Conservation (phyloP, 805 yeast genomes). For the Wilhelminamyces savonicus region DNA sequence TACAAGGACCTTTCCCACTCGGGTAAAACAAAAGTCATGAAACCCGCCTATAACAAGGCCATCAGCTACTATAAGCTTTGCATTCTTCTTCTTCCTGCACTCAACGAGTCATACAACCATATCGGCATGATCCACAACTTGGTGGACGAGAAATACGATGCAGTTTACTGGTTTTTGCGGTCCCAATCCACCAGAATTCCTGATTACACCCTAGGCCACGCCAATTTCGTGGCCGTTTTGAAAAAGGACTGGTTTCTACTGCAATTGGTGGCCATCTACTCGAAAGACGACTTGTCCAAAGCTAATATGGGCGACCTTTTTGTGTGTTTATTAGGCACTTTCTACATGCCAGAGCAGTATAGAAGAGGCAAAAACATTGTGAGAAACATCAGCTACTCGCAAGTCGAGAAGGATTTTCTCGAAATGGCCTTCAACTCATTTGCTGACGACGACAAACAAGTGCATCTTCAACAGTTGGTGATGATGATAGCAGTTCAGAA, state of each 20-base stretch:
- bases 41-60: conserved; percentile 19
- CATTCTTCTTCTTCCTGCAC: conserved; percentile 53
- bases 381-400: conserved; percentile 14
- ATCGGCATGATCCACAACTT: conserved; percentile 41
- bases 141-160: conserved; percentile 40
- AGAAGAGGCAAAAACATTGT: conserved; percentile 14
- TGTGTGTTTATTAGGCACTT: conserved; percentile 35
- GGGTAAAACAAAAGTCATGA: conserved; percentile 32
- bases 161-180: conserved; percentile 49
- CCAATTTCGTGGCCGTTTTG: conserved; percentile 37
- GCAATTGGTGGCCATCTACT: conserved; percentile 16
- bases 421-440: conserved; percentile 6
- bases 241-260: conserved; percentile 29
- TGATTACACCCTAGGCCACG: conserved; percentile 39
- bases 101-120: conserved; percentile 62
- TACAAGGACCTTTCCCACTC: conserved; percentile 21
- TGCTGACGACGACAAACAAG: conserved; percentile 7
- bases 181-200: conserved; percentile 50
- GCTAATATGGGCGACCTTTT: conserved; percentile 18
- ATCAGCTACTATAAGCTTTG: conserved; percentile 42
- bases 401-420: conserved; percentile 19
- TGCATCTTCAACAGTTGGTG: conserved; percentile 17
- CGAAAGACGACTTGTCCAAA: too few relatives aligned
- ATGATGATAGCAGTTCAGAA: conserved; percentile 16
- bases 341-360: conserved; percentile 33